Evolutionary conservation across 306 rosid genomes (phyloP), one percentile per base, ranked within the genome.

Genomic region (Rosa lucieae): DNA sequence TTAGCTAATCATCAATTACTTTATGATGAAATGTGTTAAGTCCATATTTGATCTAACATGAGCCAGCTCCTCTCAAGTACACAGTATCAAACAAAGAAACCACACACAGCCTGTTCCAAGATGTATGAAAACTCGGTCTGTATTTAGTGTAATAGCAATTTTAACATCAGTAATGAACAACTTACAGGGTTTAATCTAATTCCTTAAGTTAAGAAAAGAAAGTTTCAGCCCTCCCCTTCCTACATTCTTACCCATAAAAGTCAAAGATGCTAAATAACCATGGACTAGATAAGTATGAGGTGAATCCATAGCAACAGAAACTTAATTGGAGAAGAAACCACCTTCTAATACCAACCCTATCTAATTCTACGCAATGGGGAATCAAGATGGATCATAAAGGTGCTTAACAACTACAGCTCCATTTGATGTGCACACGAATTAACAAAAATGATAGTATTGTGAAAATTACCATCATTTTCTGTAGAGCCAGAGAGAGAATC

Each of bases 61-160:
- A 23, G 66, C 98, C 98, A 74, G 98, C 98, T 83, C 73, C 94
- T 89, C 98, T 85, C 83, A 94, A 79, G 88, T 90, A 91, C 85
- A 90, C 94, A 58, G 98, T 94, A 87, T 94, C 98, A 85, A 94
- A 94, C 80, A 92, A 87, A 76, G 98, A 97, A 82, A 90, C 97
- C 86, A 92, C 98, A 53, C 94, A 93, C 90, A 94, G 86, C 88
- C 98, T 94, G 73, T 32, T 74, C 70, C 46, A 77, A 76, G 48
- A 80, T 43, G 56, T 40, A 76, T 15, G 59, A 73, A 79, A 47
- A 67, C 44, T 80, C 73, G 6, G 49, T 74, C 52, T 75, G 58
- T 56, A 72, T n/a, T 29, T 58, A 62, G 42, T 66, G 52, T 26
- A 47, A 70, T 65, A 62, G 26, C 75, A 42, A 59, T 15, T 40